A percentile compares a stretch with the other conserved stretches of the same genome.
Evolutionary conservation across 169 alveolate species (phyloP).

Genomic region (Eimeria maxima): DNA sequence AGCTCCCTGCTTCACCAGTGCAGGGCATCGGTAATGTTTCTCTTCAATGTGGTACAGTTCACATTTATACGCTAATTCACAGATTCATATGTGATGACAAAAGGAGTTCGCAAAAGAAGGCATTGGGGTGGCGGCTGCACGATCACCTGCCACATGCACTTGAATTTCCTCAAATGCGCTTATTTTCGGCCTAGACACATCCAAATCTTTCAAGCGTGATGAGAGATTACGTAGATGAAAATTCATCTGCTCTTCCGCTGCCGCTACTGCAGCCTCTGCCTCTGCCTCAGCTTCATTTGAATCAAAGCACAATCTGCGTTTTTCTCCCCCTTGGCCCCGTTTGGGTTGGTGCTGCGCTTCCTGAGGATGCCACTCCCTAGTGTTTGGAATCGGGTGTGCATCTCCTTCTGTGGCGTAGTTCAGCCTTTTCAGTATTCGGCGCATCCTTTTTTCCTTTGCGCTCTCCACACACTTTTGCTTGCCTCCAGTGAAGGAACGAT

Average conservation of each 20-base stretch:
- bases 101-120: background rate
- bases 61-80: background rate
- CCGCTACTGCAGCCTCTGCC: conserved; percentile 53
- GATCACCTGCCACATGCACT: conserved; percentile 29
- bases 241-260: conserved; percentile 67
- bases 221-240: conserved; percentile 4
- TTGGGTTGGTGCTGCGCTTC: conserved; percentile 17
- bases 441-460: conserved; percentile 46
- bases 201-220: background rate
- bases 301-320: background rate
- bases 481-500: conserved; percentile 16
- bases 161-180: conserved; percentile 16
- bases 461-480: conserved; percentile 41
- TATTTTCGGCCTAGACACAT: conserved; percentile 14
- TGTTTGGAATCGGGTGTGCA: background rate
- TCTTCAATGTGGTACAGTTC: background rate
- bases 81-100: background rate
- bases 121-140: background rate
- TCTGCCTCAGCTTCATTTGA: background rate
- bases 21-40: too few relatives aligned
- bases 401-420: background rate
- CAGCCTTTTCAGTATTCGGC: conserved; percentile 4
- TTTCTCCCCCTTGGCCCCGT: background rate
- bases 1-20: too few relatives aligned
- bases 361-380: background rate